Percentiles rank a stretch among this genome's conserved stretches.
These are phyloP conservation scores for Russula griseocarnosa DNA, from an alignment of 768 basidiomycete genomes.

Conservation along the genomic window DNA sequence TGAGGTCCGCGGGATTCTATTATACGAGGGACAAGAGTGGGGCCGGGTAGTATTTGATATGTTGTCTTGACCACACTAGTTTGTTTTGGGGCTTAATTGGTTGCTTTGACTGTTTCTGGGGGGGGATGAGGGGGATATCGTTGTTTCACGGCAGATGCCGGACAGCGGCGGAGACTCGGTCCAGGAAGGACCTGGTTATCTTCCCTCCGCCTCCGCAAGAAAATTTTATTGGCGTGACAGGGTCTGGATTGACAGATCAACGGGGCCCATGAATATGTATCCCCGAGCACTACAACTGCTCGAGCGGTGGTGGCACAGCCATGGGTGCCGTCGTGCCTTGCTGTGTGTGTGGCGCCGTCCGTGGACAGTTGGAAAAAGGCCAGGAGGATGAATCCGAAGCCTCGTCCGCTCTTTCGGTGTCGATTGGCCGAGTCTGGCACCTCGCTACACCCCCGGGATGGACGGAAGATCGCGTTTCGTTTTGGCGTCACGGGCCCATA, in stretches of 20 bases:
- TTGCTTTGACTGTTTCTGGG: neutral
- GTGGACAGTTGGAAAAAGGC: constrained; percentile 3
- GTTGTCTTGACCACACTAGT: constrained; percentile 34
- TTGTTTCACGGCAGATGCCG: neutral
- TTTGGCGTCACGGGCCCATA: neutral
- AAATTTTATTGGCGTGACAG: constrained; percentile 7
- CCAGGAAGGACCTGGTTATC: neutral
- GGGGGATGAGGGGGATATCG: neutral
- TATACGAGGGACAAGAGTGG: constrained; percentile 76
- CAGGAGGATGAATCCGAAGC: neutral
- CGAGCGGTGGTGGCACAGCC: neutral
- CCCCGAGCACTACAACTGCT: neutral
- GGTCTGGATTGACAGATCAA: no score
- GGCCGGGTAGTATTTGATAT: constrained; percentile 67
- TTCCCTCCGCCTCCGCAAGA: neutral
- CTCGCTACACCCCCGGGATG: neutral
- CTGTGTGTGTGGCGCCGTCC: constrained; percentile 8
- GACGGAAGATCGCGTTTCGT: neutral
- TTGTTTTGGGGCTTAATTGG: constrained; percentile 11
- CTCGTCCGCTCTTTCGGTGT: constrained; percentile 2
- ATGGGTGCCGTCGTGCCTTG: neutral
- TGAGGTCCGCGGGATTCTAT: constrained; percentile 76
- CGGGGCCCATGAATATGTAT: neutral
- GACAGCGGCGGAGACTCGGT: neutral
- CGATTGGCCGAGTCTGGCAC: neutral